Evolutionary conservation across 805 yeast genomes (phyloP), one percentile per base, ranked within the genome.

Genomic region (Metschnikowia borealis): DNA sequence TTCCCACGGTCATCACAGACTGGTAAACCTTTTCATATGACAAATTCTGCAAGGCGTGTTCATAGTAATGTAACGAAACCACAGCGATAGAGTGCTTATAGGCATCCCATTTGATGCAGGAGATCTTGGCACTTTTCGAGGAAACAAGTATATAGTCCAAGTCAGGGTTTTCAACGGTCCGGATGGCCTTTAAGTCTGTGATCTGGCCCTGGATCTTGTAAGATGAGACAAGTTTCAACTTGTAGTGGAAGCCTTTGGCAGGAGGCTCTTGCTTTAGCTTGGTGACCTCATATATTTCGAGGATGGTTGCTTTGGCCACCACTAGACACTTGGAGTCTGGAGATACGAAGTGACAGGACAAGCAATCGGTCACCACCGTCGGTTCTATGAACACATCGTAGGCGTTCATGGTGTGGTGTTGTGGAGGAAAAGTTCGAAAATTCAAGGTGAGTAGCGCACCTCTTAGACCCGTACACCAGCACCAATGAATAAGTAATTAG

Each of bases 21-120:
- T 67, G 64, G 47, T 54, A 70, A 54, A 58, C 59, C 60, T 67
- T 67, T 47, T 76, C 81, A 44, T 76, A 69, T 1, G 83, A 75
- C 10, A 75, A 60, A 33, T 75, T 71, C 38, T 77, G 77, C 46
- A 89, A 71, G 23, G 81, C 80, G 40, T 81, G 79, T 59, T 92
- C 97, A 65, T 91, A 94, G 63, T 80, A 89, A 68, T 94, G 99
- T 46, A 94, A 70, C 46, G 96, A 87, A 1, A 82, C 77, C 0
- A 97, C 88, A 23, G 78, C 72, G n/a, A 92, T 72, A 1, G 78
- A 59, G 55, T 81, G 74, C n/a, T 59, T 62, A 3, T 61, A 65
- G 3, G 67, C 64, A 59, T 89, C 85, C 88, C 96, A 94, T 49
- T 77, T 75, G 29, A 92, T 67, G 15, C 91, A 67, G 0, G 95